Evolutionary conservation across 73 alveolate species (phyloP).

Genomic region (Tetrahymena thermophila): DNA sequence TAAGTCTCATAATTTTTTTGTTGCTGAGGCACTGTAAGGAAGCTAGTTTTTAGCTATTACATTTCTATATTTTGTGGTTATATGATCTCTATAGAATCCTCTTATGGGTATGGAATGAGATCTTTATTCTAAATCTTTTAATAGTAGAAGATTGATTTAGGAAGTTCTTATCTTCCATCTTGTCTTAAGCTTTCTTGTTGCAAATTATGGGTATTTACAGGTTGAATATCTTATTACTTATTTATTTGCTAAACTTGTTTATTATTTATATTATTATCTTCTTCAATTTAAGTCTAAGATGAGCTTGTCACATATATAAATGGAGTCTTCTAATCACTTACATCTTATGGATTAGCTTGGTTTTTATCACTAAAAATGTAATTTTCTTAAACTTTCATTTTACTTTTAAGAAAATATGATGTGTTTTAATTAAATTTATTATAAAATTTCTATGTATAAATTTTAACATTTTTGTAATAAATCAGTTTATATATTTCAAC

Average conservation of each 20-base stretch:
- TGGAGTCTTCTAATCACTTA: background rate
- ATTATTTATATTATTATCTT: background rate
- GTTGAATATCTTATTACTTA: too few species aligned
- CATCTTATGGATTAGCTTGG: background rate
- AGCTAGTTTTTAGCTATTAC: background rate
- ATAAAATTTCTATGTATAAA: too few species aligned
- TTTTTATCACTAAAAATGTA: background rate
- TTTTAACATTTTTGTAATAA: background rate
- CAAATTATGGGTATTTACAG: too few species aligned
- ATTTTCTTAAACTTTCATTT: background rate
- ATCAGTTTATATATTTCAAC: background rate
- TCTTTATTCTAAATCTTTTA: background rate
- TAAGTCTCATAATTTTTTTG: background rate
- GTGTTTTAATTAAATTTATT: background rate
- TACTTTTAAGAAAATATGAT: background rate
- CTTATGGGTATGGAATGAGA: background rate
- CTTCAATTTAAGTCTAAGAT: background rate
- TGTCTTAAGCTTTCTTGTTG: background rate
- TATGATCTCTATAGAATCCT: background rate
- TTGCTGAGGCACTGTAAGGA: background rate
- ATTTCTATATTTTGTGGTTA: background rate
- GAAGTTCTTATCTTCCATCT: background rate
- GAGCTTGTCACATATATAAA: background rate
- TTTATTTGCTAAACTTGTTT: background rate
- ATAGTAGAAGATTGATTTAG: background rate